Conservation (phyloP, 2,329 filamentous ascomycete species). For the Pseudocercospora pini-densiflorae region DNA sequence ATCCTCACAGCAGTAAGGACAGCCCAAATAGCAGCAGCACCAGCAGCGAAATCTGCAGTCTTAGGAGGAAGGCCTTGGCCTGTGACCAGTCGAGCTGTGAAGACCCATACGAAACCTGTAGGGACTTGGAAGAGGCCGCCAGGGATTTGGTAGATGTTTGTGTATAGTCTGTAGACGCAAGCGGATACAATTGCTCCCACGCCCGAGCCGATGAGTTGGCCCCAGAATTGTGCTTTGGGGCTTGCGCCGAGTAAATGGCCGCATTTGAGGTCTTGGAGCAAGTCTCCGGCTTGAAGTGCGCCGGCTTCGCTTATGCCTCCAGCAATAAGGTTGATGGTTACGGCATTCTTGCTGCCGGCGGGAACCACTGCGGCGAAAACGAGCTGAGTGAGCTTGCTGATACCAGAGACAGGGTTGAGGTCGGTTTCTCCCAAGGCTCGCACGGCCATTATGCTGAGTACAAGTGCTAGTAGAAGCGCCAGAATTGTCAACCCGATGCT, state of each 20-base stretch:
- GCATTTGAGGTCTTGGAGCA: constrained; percentile 97
- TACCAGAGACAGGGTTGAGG: constrained; percentile 93
- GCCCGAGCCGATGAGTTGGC: constrained; percentile 87
- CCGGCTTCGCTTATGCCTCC: constrained; percentile 85
- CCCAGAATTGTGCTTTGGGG: constrained; percentile 95
- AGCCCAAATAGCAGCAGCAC: constrained; percentile 75
- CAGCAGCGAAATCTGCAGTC: constrained; percentile 78
- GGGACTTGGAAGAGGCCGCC: constrained; percentile 91
- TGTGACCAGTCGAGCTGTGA: constrained; percentile 90
- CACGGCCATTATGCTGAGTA: constrained; percentile 68
- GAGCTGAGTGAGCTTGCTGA: constrained; percentile 93
- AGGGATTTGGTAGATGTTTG: constrained; percentile 85
- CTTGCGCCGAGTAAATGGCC: constrained; percentile 90
- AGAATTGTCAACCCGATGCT: constrained; percentile 82
- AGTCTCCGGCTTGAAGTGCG: constrained; percentile 90
- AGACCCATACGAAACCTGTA: constrained; percentile 96
- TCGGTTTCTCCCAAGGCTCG: constrained; percentile 79
- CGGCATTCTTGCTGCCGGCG: constrained; percentile 75
- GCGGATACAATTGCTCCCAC: constrained; percentile 86
- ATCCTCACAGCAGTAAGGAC: constrained; percentile 72
- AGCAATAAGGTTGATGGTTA: constrained; percentile 94
- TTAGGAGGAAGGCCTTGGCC: constrained; percentile 84
- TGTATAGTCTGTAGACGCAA: constrained; percentile 87
- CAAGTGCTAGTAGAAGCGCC: constrained; percentile 76
- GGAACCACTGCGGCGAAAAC: constrained; percentile 93